Conservation (phyloP, 2,329 filamentous ascomycete species). For the Venturia pyrina region DNA sequence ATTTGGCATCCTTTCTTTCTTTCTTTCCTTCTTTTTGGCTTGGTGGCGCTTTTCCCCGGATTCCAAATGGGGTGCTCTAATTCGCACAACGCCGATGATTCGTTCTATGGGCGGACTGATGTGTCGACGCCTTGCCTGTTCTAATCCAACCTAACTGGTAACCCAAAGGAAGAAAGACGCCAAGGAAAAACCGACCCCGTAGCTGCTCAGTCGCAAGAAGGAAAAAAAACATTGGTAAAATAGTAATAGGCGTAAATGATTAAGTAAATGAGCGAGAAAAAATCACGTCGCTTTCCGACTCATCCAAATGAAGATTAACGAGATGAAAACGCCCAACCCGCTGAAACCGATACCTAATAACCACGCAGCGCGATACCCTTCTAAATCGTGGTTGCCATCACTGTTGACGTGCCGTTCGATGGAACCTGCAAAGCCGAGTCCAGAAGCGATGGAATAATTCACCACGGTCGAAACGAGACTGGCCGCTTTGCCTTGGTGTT, state of each 20-base stretch:
- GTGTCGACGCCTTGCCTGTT: not conserved
- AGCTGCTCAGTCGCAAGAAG: not conserved
- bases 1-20: not conserved
- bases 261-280: not conserved
- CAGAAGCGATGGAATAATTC: constrained; percentile 59
- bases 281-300: not conserved
- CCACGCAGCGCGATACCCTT: constrained; percentile 10
- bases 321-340: constrained; percentile 10
- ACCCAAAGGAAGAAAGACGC: not conserved
- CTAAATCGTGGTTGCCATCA: not conserved
- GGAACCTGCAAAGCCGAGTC: constrained; percentile 51
- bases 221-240: not conserved
- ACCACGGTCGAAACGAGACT: constrained; percentile 54
- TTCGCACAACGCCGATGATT: not conserved
- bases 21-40: too few relatives aligned
- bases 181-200: not conserved
- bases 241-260: not conserved
- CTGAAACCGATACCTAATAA: constrained; percentile 10
- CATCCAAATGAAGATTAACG: constrained; percentile 12
- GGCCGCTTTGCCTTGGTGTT: constrained; percentile 42
- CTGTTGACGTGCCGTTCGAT: constrained; percentile 4
- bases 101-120: not conserved
- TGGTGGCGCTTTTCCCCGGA: not conserved
- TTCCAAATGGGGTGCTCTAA: not conserved
- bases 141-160: not conserved